Conservation (phyloP, 768 basidiomycete species). For the Tremella yokohamensis region DNA sequence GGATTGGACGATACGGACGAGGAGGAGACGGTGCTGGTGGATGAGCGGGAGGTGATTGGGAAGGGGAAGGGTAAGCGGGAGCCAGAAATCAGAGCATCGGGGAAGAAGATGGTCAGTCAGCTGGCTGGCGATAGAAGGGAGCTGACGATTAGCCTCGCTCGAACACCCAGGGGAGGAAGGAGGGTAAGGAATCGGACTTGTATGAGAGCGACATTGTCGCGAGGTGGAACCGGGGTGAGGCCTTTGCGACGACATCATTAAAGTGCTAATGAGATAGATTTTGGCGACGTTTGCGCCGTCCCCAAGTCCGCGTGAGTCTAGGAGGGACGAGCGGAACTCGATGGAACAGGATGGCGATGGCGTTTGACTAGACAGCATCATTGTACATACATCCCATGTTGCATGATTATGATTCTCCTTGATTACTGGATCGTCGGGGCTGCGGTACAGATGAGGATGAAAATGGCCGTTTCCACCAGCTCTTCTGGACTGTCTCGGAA, state of each 20-base stretch:
- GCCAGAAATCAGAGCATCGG: not conserved
- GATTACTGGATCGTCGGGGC: no score
- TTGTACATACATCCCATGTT: no score
- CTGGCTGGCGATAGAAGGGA: not conserved
- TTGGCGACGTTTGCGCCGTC: not conserved
- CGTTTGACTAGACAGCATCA: no score
- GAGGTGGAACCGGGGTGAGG: conserved; percentile 21
- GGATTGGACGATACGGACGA: not conserved
- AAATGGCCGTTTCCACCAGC: no score
- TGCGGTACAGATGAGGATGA: no score
- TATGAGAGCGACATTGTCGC: conserved; percentile 23
- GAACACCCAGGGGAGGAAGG: not conserved
- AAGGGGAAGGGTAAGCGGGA: conserved; percentile 8
- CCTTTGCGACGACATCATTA: not conserved
- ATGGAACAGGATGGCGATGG: no score
- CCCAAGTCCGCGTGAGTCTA: no score
- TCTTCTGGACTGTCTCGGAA: no score
- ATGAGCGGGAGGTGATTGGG: not conserved
- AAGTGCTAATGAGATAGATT: not conserved
- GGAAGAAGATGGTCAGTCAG: not conserved
- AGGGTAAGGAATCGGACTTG: conserved; percentile 13
- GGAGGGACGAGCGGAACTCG: no score
- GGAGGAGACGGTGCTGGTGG: not conserved
- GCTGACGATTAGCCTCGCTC: no score
- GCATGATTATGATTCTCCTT: no score